These are phyloP conservation scores for Trichoderma endophyticum DNA, from an alignment of 2,329 filamentous ascomycete species.

Conservation along the genomic window DNA sequence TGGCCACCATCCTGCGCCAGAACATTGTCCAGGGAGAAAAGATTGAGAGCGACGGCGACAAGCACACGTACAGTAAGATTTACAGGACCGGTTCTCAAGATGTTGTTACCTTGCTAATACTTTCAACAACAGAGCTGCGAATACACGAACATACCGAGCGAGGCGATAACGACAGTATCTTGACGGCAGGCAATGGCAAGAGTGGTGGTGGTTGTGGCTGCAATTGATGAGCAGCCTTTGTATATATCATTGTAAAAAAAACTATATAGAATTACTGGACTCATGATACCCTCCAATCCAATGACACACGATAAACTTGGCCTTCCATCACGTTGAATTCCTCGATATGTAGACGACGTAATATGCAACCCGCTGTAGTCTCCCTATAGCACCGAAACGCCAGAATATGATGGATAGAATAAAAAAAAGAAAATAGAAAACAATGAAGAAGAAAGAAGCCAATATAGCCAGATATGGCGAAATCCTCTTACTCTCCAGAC, in stretches of 20 bases:
- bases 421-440: neutral
- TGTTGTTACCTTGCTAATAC: neutral
- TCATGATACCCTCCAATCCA: slow-evolving; percentile 24
- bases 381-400: slow-evolving; percentile 31
- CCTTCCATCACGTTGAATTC: neutral
- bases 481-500: slow-evolving; percentile 63
- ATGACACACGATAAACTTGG: slow-evolving; percentile 9
- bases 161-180: slow-evolving; percentile 90
- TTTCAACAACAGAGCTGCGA: slow-evolving; percentile 59
- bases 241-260: slow-evolving; percentile 14
- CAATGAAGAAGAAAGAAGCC: neutral
- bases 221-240: slow-evolving; percentile 23
- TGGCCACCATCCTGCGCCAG: slow-evolving; percentile 72
- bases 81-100: neutral
- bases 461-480: neutral
- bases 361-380: slow-evolving; percentile 4
- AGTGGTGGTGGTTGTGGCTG: slow-evolving; percentile 32
- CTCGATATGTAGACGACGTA: neutral
- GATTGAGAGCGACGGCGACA: slow-evolving; percentile 38
- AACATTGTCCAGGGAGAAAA: slow-evolving; percentile 84
- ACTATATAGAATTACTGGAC: slow-evolving; percentile 15
- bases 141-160: slow-evolving; percentile 91
- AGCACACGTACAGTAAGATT: slow-evolving; percentile 59
- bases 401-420: slow-evolving; percentile 9
- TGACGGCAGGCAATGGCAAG: slow-evolving; percentile 49